Percentiles rank a stretch among this genome's conserved stretches.
phyloP scores from a whole-genome alignment of 495 filamentous ascomycete genomes.

The Penicillium flavigenum region DNA sequence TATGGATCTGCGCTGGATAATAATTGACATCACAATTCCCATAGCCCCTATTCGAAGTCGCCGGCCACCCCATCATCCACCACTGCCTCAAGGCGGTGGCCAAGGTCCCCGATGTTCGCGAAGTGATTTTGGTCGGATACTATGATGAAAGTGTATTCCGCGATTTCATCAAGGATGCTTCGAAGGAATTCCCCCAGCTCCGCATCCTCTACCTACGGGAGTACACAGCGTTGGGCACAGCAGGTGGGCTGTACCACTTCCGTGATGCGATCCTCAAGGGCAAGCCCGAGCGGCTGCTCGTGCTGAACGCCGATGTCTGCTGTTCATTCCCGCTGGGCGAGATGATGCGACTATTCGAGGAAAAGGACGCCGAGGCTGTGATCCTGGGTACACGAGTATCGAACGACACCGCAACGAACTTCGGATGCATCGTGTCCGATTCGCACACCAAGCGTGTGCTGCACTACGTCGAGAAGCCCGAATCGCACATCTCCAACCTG shows the following conservation, averaged over 20 bases:
- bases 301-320: conserved; percentile 98
- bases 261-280: conserved; percentile 98
- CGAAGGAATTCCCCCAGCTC: conserved; percentile 81
- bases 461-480: conserved; percentile 99
- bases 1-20: neutral
- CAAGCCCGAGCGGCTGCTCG: conserved; percentile 89
- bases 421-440: conserved; percentile 97
- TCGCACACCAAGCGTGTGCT: conserved; percentile 92
- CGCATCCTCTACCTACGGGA: conserved; percentile 94
- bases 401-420: conserved; percentile 92
- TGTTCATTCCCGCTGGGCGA: conserved; percentile 96
- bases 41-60: conserved; percentile 97
- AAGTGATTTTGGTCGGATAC: conserved; percentile 97
- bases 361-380: conserved; percentile 95
- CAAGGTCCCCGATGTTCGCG: conserved; percentile 88
- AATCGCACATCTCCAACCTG: conserved; percentile 95
- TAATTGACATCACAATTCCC: conserved; percentile 23
- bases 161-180: conserved; percentile 92
- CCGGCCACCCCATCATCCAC: conserved; percentile 96
- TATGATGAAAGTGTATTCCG: conserved; percentile 97
- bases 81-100: conserved; percentile 92
- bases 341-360: conserved; percentile 91
- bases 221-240: conserved; percentile 95
- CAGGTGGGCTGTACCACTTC: conserved; percentile 98
- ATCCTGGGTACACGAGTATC: conserved; percentile 91